phyloP scores from a whole-genome alignment of 2,329 filamentous ascomycete genomes.

The Akanthomyces dipterigenus region DNA sequence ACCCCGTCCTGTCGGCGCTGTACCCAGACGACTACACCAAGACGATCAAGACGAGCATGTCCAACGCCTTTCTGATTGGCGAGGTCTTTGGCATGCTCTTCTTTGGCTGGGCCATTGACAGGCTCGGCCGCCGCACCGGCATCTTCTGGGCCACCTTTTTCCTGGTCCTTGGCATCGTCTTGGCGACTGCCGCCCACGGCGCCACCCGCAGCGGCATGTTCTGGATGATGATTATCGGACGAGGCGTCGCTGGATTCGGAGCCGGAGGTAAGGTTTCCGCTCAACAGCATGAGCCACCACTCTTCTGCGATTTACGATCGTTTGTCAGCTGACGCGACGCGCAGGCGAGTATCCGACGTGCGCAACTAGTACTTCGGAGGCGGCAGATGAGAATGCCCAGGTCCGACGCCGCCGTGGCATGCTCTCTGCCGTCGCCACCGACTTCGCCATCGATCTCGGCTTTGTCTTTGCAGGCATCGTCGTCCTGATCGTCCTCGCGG shows the following conservation, averaged over 20 bases:
- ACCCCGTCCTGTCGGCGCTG: slow-evolving; percentile 23
- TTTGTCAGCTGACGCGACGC: neutral
- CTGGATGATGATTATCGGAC: slow-evolving; percentile 43
- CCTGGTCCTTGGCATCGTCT: slow-evolving; percentile 38
- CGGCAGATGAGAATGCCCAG: slow-evolving; percentile 21
- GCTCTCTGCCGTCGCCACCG: slow-evolving; percentile 33
- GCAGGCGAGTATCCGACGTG: slow-evolving; percentile 25
- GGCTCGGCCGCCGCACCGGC: slow-evolving; percentile 37
- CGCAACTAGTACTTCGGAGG: slow-evolving; percentile 22
- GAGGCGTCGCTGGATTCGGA: slow-evolving; percentile 41
- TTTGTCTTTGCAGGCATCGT: slow-evolving; percentile 36
- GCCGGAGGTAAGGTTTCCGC: slow-evolving; percentile 24
- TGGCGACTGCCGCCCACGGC: slow-evolving; percentile 38
- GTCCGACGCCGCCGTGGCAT: slow-evolving; percentile 23
- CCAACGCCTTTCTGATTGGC: slow-evolving; percentile 33
- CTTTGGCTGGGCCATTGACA: slow-evolving; percentile 37
- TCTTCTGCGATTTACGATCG: neutral
- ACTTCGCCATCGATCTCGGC: slow-evolving; percentile 29
- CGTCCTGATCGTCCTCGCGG: slow-evolving; percentile 37
- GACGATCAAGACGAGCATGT: slow-evolving; percentile 30
- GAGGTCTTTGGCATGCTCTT: slow-evolving; percentile 35
- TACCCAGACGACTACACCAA: slow-evolving; percentile 27
- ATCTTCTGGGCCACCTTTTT: slow-evolving; percentile 39
- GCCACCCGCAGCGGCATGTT: slow-evolving; percentile 37
- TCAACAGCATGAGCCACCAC: no score